phyloP scores from a whole-genome alignment of 305 asterid species.

The Salvia sclarea region DNA sequence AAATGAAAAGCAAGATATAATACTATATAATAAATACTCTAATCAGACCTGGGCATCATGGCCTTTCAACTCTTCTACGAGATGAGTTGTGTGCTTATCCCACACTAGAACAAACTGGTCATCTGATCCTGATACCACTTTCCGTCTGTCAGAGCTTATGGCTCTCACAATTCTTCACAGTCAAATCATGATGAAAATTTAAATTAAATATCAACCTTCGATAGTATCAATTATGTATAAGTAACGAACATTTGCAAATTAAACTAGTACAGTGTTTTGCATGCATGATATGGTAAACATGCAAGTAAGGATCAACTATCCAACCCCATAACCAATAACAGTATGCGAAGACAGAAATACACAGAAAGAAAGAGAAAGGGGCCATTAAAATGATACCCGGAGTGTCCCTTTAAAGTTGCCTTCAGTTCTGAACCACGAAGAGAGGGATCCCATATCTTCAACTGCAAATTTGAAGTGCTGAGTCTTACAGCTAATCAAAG shows the following conservation, averaged over 20 bases:
- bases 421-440: slow-evolving; percentile 88
- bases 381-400: slow-evolving; percentile 50
- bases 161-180: slow-evolving; percentile 77
- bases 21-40: neutral
- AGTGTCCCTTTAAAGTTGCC: slow-evolving; percentile 88
- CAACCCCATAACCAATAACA: slow-evolving; percentile 21
- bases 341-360: neutral
- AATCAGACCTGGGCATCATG: slow-evolving; percentile 76
- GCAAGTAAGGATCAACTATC: slow-evolving; percentile 25
- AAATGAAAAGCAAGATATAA: neutral
- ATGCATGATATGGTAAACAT: slow-evolving; percentile 11
- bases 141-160: slow-evolving; percentile 90
- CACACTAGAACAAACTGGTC: slow-evolving; percentile 92
- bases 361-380: slow-evolving; percentile 8
- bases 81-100: slow-evolving; percentile 95
- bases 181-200: slow-evolving; percentile 21
- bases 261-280: neutral
- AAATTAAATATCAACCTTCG: slow-evolving; percentile 9
- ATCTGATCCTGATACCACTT: slow-evolving; percentile 98
- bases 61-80: slow-evolving; percentile 90
- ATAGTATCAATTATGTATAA: slow-evolving; percentile 2
- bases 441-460: slow-evolving; percentile 91
- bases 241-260: neutral
- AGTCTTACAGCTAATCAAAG: neutral
- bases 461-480: slow-evolving; percentile 44